phyloP scores from a whole-genome alignment of 805 yeast species.

The Zygotorulaspora florentina region DNA sequence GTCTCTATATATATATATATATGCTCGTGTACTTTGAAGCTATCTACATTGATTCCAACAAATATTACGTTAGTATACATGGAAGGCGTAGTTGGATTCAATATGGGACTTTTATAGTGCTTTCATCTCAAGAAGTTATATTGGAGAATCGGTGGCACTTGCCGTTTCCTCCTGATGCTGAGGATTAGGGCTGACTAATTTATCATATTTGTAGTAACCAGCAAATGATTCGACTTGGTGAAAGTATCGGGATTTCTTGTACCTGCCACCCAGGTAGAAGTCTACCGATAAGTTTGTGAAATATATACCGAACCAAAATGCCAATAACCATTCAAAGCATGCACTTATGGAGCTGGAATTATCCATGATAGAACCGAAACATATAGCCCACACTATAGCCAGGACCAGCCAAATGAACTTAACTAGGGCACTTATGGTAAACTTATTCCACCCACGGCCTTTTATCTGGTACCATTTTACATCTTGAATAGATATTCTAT shows the following conservation, averaged over 20 bases:
- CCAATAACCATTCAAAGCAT: slow-evolving; percentile 76
- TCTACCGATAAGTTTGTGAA: slow-evolving; percentile 64
- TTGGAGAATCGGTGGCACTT: slow-evolving; percentile 6
- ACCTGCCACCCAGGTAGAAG: slow-evolving; percentile 57
- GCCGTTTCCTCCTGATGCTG: slow-evolving; percentile 10
- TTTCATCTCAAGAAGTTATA: not conserved
- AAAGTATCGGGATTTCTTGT: slow-evolving; percentile 29
- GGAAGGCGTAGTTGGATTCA: not conserved
- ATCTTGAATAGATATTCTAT: slow-evolving; percentile 10
- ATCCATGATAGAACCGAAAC: slow-evolving; percentile 50
- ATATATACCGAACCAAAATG: slow-evolving; percentile 78
- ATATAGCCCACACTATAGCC: slow-evolving; percentile 65
- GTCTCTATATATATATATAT: not conserved
- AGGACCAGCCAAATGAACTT: slow-evolving; percentile 62
- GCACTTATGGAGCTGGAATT: slow-evolving; percentile 54
- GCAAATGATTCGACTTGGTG: slow-evolving; percentile 26
- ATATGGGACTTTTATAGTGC: too few species aligned
- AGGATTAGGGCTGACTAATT: slow-evolving; percentile 9
- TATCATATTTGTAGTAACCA: slow-evolving; percentile 30
- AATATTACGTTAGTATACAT: not conserved
- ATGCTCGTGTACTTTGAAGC: not conserved
- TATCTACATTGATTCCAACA: not conserved
- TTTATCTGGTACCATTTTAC: slow-evolving; percentile 33
- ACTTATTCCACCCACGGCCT: slow-evolving; percentile 40
- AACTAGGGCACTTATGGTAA: slow-evolving; percentile 45